Conservation (phyloP, 1,139 yeast genomes). For the Blastobotrys buckinghamii region DNA sequence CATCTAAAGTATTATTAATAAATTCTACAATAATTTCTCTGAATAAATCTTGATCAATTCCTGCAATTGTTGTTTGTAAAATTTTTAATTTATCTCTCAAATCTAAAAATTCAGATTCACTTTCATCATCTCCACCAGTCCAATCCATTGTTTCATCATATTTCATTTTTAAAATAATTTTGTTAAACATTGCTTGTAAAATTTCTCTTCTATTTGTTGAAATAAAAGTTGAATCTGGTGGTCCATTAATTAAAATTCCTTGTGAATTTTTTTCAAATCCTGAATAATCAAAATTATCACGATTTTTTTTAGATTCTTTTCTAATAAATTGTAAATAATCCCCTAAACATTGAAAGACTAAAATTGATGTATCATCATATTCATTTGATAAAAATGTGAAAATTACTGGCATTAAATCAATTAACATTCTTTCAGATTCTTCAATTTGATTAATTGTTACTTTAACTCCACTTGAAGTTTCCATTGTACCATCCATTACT, state of each 20-base stretch:
- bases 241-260: constrained; percentile 26
- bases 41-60: constrained; percentile 66
- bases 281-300: constrained; percentile 26
- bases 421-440: constrained; percentile 40
- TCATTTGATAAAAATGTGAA: constrained; percentile 69
- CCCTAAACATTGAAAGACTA: constrained; percentile 74
- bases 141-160: constrained; percentile 67
- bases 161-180: constrained; percentile 70
- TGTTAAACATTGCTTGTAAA: constrained; percentile 57
- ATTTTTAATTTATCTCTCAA: constrained; percentile 64
- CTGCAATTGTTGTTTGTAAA: constrained; percentile 81
- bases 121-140: constrained; percentile 46
- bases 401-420: constrained; percentile 67
- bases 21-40: constrained; percentile 62
- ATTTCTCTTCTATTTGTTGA: constrained; percentile 41
- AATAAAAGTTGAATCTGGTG: constrained; percentile 29
- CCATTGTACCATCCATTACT: constrained; percentile 49
- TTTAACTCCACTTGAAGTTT: constrained; percentile 24
- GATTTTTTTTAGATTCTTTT: constrained; percentile 39
- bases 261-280: constrained; percentile 23
- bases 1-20: constrained; percentile 50
- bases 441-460: constrained; percentile 33
- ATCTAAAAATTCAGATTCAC: constrained; percentile 73
- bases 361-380: constrained; percentile 82
- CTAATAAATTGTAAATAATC: constrained; percentile 68